Base-by-base conservation (phyloP, 1,284 basidiomycete species). In the Apiotrichum brassicae region DNA sequence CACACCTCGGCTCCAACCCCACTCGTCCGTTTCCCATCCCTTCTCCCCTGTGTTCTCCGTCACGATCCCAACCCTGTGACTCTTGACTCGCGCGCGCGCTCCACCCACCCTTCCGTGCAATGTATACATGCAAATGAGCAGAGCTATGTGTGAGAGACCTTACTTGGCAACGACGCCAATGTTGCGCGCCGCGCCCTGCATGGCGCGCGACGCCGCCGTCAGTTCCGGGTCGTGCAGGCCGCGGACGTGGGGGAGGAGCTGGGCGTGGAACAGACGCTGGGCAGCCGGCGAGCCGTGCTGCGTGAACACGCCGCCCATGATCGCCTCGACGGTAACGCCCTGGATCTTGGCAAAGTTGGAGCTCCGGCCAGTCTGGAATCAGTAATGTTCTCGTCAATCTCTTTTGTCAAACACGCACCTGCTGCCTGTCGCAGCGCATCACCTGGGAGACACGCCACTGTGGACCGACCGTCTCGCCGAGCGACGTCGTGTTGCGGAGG, bases 201-300 rank as follows among this genome's bases (percentile, higher is more conserved):
- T 42, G 20, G 63, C 41, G 49, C 58, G 43, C 1, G 62, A 60
- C 33, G 54, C 58, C 40, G 69, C 65, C 9, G 57, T 54, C 35
- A 72, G 54, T 18, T 38, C 46, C 13, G 65, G 64, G 57, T 72
- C 69, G 28, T 59, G 51, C 36, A 73, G 51, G 51, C 41, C 24
- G 6, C 52, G 51, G 9, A 71, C 50, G 23, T 59, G 55, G 8
- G 71, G 72, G 26, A 74, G 57, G 28, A 73, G 44, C 39, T 62
- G 58, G 20, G 63, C 49, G 56, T 72, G 70, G 64, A 69, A 74
- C n/a, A 66, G 56, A 14, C 70, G 61, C 35, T 73, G 70, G 3
- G 71, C 71, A 6, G 71, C 71, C 4, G 71, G 65, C 36, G 66
- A 68, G 9, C 72, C 72, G 51, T 59, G 63, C 43, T 69, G 61